These are phyloP conservation scores for Termitomyces sp. DNA, from an alignment of 768 basidiomycete species.

Conservation along the genomic window DNA sequence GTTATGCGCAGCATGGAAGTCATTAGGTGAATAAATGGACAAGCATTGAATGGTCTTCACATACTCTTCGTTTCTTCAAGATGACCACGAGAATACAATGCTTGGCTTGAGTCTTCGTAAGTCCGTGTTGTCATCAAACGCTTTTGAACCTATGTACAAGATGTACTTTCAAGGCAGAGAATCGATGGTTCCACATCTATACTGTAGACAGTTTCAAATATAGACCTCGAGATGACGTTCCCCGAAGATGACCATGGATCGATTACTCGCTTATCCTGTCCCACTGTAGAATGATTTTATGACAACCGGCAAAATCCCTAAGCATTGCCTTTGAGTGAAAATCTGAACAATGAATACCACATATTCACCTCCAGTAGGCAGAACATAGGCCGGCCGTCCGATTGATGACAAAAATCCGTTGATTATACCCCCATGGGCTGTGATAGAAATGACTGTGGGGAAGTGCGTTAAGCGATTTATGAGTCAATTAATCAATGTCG, in stretches of 20 bases:
- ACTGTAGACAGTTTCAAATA: not conserved
- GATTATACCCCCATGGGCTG: slow-evolving; percentile 62
- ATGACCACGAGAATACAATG: no score
- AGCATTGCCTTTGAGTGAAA: not conserved
- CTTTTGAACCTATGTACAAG: not conserved
- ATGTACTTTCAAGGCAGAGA: not conserved
- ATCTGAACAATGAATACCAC: not conserved
- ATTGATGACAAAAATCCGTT: slow-evolving; percentile 46
- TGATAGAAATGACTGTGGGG: slow-evolving; percentile 55
- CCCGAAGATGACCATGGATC: not conserved
- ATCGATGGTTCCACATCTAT: not conserved
- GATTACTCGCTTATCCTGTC: not conserved
- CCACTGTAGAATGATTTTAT: slow-evolving; percentile 9
- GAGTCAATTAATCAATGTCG: not conserved
- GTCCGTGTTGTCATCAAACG: not conserved
- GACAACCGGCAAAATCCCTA: slow-evolving; percentile 17
- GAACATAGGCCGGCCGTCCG: slow-evolving; percentile 33
- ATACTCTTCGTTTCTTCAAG: not conserved
- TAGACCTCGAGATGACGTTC: not conserved
- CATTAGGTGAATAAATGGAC: no score
- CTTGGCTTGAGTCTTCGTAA: not conserved
- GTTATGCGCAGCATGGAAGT: not conserved
- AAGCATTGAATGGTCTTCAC: not conserved
- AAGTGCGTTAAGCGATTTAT: not conserved
- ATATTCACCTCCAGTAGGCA: slow-evolving; percentile 61